phyloP scores from a whole-genome alignment of 345 rosid genomes.

The Bruguiera gymnorhiza region DNA sequence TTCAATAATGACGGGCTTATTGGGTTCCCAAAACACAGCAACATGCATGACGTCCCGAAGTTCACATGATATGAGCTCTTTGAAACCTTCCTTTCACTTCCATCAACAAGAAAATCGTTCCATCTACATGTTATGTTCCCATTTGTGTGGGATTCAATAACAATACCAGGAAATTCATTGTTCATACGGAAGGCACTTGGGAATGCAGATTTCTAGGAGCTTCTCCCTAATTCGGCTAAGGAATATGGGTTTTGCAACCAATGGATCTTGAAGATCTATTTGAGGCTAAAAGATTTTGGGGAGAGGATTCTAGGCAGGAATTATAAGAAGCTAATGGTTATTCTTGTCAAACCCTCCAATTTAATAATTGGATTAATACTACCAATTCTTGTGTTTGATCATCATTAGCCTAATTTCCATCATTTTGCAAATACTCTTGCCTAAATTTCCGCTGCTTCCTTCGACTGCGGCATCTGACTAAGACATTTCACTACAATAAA shows the following conservation, averaged over 20 bases:
- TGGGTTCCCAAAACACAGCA: too few relatives aligned
- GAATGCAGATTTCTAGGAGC: constrained; percentile 30
- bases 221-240: constrained; percentile 35
- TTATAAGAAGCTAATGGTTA: constrained; percentile 9
- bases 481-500: too few relatives aligned
- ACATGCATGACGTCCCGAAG: too few relatives aligned
- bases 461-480: too few relatives aligned
- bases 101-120: not conserved
- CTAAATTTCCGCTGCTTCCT: too few relatives aligned
- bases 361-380: not conserved
- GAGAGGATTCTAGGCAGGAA: constrained; percentile 33
- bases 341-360: constrained; percentile 8
- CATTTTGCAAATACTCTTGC: too few relatives aligned
- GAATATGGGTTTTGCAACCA: constrained; percentile 37
- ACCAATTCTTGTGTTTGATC: not conserved
- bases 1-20: too few relatives aligned
- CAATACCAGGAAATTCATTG: constrained; percentile 22
- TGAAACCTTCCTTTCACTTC: too few relatives aligned
- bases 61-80: too few relatives aligned
- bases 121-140: constrained; percentile 37
- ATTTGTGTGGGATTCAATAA: constrained; percentile 25
- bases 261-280: constrained; percentile 34
- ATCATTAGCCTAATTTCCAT: not conserved
- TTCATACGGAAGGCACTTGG: constrained; percentile 25
- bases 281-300: constrained; percentile 4